phyloP scores from a whole-genome alignment of 768 basidiomycete species.

The Harrya chromipes region DNA sequence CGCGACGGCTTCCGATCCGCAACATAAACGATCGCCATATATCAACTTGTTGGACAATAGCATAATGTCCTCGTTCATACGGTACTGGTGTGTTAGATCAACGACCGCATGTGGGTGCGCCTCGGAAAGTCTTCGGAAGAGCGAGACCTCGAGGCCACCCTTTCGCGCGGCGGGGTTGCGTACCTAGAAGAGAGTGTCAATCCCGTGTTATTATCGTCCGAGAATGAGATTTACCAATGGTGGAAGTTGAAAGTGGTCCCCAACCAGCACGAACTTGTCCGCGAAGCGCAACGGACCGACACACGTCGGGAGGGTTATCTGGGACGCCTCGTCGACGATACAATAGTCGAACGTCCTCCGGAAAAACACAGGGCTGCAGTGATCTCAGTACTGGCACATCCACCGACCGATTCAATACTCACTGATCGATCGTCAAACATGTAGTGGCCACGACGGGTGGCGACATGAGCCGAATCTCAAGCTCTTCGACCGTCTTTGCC shows the following conservation, averaged over 20 bases:
- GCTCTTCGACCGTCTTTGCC: slow-evolving; percentile 71
- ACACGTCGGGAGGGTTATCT: slow-evolving; percentile 94
- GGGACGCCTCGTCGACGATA: slow-evolving; percentile 97
- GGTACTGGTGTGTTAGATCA: slow-evolving; percentile 85
- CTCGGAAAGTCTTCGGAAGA: slow-evolving; percentile 87
- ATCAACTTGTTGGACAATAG: slow-evolving; percentile 82
- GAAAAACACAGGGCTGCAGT: slow-evolving; percentile 72
- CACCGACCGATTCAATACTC: slow-evolving; percentile 29
- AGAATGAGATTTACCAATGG: slow-evolving; percentile 61
- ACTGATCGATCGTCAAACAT: slow-evolving; percentile 94
- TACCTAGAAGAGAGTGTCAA: slow-evolving; percentile 49
- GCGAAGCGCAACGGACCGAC: slow-evolving; percentile 91
- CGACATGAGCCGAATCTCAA: slow-evolving; percentile 78
- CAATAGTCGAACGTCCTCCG: slow-evolving; percentile 91
- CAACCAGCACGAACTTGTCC: slow-evolving; percentile 89
- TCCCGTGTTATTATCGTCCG: background rate
- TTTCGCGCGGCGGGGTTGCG: slow-evolving; percentile 74
- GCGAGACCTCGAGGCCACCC: slow-evolving; percentile 84
- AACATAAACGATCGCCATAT: slow-evolving; percentile 72
- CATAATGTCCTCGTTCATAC: slow-evolving; percentile 99
- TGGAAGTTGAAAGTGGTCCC: slow-evolving; percentile 96
- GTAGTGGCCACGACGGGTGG: slow-evolving; percentile 97
- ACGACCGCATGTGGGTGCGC: slow-evolving; percentile 84
- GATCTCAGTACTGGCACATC: slow-evolving; percentile 5
- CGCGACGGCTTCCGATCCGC: slow-evolving; percentile 75